These are phyloP conservation scores for Solanum stenotomum DNA, from an alignment of 257 asterid genomes.

Conservation along the genomic window DNA sequence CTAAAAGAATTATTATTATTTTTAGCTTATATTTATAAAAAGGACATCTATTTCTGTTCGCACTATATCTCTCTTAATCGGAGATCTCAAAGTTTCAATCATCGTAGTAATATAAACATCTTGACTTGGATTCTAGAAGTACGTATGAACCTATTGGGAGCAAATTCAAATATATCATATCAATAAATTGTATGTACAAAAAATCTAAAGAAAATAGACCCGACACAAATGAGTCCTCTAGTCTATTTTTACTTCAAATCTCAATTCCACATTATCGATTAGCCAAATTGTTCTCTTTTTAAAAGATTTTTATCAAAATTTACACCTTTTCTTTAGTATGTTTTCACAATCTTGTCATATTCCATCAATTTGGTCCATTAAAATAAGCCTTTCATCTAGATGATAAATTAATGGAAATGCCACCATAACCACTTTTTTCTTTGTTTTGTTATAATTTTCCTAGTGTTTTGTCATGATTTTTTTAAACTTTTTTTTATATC, in stretches of 20 bases:
- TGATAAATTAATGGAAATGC: background rate
- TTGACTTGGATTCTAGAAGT: background rate
- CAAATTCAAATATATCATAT: background rate
- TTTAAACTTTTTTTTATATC: too few species aligned
- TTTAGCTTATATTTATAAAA: background rate
- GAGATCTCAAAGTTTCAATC: background rate
- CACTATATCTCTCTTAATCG: background rate
- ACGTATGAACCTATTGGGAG: background rate
- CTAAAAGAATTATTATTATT: too few species aligned
- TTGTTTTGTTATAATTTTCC: too few species aligned
- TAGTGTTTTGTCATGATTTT: too few species aligned
- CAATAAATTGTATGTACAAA: background rate
- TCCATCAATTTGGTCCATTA: background rate
- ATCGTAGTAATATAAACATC: background rate
- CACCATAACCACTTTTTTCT: background rate
- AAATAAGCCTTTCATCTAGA: background rate
- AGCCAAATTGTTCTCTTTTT: background rate
- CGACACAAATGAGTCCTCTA: background rate
- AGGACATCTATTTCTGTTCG: background rate
- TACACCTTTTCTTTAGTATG: background rate
- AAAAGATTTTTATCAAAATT: background rate
- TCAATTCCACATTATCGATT: background rate
- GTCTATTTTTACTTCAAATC: background rate
- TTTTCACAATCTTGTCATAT: background rate
- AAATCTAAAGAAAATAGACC: background rate